Evolutionary conservation across 371 early-diverging fungal species (phyloP), one percentile per base, ranked within the genome.

Genomic region (Batkoa obscura): DNA sequence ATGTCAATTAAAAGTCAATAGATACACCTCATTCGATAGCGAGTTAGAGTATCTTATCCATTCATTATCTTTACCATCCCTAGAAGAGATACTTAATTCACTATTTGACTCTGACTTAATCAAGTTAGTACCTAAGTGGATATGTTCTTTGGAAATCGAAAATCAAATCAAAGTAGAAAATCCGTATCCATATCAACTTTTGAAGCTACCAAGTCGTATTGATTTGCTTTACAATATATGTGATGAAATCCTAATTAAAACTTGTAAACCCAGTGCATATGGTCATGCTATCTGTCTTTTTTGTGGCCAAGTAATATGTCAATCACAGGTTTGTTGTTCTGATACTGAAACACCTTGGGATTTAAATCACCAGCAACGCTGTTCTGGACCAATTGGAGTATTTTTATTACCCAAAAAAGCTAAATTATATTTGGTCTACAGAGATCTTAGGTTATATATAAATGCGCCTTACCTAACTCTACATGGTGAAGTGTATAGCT

Each of bases 281-380:
- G 89, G 92, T 50, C 92, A 91, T 0, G 91, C 92, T 0, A 62
- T 94, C 15, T 96, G 96, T 59, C 68, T 96, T 39, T 65, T 92
- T 33, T 96, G 96, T 69, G 94, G 94, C 3, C 74, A 76, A 0
- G 81, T 90, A 68, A 84, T 96, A 2, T 96, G 96, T 66, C 70
- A 76, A 6, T 88, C 88, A 62, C 80, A 81, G 58, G 88, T 84
- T 60, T 96, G 96, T 63, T 96, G 96, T 71, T 59, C 64, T 17
- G 73, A 70, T 4, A 66, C 68, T 3, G 66, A 70, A 30, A 71
- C 77, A 31, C 94, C 94, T 39, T 94, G 94, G 65, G 92, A 93
- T 68, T 88, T 88, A 58, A 66, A 76, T 51, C 96, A 95, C 63
- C 81, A 82, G 55, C 62, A 69, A 55, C 68, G 86, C n/a, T 95